Evolutionary conservation across 257 asterid species (phyloP).

Genomic region (Ocimum tenuiflorum): DNA sequence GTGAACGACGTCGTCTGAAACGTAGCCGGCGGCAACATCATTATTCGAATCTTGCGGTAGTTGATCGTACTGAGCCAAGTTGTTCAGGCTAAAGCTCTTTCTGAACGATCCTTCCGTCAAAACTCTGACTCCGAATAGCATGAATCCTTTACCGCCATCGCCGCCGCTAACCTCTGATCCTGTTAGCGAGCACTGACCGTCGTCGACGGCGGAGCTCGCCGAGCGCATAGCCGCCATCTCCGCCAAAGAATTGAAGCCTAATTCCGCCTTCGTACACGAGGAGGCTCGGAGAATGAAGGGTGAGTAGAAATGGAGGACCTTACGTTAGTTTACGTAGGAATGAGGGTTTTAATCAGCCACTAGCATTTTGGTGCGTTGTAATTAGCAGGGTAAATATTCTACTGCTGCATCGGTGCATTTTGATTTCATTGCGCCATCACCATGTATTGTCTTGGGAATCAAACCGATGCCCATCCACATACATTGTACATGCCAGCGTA

Average conservation of each 20-base stretch:
- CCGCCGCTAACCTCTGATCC: conserved; percentile 35
- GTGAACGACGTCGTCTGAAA: conserved; percentile 91
- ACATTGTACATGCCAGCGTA: too few species aligned
- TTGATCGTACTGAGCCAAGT: conserved; percentile 60
- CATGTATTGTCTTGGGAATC: too few species aligned
- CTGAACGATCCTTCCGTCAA: conserved; percentile 67
- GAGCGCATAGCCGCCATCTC: conserved; percentile 38
- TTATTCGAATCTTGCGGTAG: conserved; percentile 53
- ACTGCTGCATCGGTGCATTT: too few species aligned
- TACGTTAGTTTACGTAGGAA: conserved; percentile 29
- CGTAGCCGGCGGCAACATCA: conserved; percentile 66
- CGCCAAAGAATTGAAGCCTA: conserved; percentile 2
- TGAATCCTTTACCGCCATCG: conserved; percentile 45
- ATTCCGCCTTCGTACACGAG: conserved; percentile 13
- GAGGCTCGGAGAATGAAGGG: neutral
- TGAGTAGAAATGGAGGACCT: conserved; percentile 11
- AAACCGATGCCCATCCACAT: too few species aligned
- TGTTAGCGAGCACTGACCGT: conserved; percentile 32
- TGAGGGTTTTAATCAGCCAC: conserved; percentile 34
- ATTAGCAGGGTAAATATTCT: too few species aligned
- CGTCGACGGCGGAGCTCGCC: conserved; percentile 33
- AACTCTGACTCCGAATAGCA: conserved; percentile 90
- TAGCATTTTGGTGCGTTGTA: too few species aligned
- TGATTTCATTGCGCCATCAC: too few species aligned
- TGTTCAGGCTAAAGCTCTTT: conserved; percentile 85